phyloP scores from a whole-genome alignment of 2,329 filamentous ascomycete genomes.

The Talaromyces sp. region DNA sequence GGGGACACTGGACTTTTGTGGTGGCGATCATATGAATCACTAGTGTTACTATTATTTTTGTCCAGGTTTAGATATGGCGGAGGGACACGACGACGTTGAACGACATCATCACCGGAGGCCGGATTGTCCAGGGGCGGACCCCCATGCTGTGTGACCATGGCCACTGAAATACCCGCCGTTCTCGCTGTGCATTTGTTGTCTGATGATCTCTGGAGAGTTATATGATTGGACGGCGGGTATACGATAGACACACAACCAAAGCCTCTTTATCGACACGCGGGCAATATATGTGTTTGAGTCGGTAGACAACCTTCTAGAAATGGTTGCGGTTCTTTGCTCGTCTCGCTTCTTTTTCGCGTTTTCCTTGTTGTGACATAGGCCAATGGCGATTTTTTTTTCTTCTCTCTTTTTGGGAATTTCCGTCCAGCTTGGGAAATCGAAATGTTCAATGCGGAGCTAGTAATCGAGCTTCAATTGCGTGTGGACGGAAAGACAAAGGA shows the following conservation, averaged over 20 bases:
- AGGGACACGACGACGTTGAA: conserved; percentile 28
- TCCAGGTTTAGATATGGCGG: conserved; percentile 29
- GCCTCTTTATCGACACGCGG: conserved; percentile 7
- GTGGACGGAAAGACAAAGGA: conserved; percentile 11
- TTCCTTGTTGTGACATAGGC: not conserved
- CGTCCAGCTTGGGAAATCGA: not conserved
- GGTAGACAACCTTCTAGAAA: not conserved
- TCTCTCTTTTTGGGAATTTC: not conserved
- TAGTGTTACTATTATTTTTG: conserved; percentile 1
- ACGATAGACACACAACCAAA: not conserved
- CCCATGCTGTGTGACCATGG: conserved; percentile 46
- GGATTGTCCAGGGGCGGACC: conserved; percentile 32
- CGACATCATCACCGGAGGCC: conserved; percentile 27
- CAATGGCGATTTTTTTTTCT: not conserved
- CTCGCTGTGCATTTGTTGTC: conserved; percentile 41
- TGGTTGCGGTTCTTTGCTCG: not conserved
- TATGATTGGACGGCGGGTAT: not conserved
- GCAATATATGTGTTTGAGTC: conserved; percentile 7
- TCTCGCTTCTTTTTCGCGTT: not conserved
- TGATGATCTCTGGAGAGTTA: not conserved
- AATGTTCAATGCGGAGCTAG: not conserved
- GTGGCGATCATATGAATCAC: not conserved
- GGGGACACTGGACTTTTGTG: conserved; percentile 7
- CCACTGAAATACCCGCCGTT: conserved; percentile 35
- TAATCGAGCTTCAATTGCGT: conserved; percentile 9